These are phyloP conservation scores for Fusarium tanahbumbuense DNA, from an alignment of 2,329 filamentous ascomycete species.

Conservation along the genomic window DNA sequence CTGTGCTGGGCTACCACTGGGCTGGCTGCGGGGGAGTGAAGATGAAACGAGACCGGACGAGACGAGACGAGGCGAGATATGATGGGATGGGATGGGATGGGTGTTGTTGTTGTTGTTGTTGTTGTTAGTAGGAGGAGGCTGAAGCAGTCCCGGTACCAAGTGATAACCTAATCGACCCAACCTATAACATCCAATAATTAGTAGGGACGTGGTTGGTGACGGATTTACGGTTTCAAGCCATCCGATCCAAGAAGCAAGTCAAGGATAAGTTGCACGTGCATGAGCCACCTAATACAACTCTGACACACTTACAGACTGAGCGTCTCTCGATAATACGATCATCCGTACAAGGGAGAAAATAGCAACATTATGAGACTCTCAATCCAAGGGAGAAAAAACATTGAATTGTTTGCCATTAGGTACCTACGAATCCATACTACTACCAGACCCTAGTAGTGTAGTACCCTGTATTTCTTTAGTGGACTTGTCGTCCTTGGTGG, in stretches of 20 bases:
- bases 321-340: neutral
- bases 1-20: neutral
- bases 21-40: slow-evolving; percentile 5
- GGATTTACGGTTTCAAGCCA: slow-evolving; percentile 41
- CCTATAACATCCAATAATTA: neutral
- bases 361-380: neutral
- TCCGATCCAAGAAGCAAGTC: slow-evolving; percentile 22
- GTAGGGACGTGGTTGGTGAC: slow-evolving; percentile 30
- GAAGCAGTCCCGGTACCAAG: slow-evolving; percentile 21
- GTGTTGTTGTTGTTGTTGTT: slow-evolving; percentile 6
- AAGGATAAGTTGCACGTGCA: slow-evolving; percentile 40
- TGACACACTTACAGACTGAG: slow-evolving; percentile 11
- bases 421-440: too few relatives aligned
- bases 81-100: neutral
- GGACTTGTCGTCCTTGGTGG: slow-evolving; percentile 21
- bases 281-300: slow-evolving; percentile 29
- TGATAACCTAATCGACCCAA: slow-evolving; percentile 30
- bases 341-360: neutral
- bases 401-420: neutral
- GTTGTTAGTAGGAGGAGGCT: slow-evolving; percentile 32
- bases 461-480: neutral
- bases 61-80: neutral
- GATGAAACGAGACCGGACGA: neutral
- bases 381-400: neutral
- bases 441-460: neutral